These are phyloP conservation scores for Talaromyces sp. DNA, from an alignment of 2,329 filamentous ascomycete species.

Conservation along the genomic window DNA sequence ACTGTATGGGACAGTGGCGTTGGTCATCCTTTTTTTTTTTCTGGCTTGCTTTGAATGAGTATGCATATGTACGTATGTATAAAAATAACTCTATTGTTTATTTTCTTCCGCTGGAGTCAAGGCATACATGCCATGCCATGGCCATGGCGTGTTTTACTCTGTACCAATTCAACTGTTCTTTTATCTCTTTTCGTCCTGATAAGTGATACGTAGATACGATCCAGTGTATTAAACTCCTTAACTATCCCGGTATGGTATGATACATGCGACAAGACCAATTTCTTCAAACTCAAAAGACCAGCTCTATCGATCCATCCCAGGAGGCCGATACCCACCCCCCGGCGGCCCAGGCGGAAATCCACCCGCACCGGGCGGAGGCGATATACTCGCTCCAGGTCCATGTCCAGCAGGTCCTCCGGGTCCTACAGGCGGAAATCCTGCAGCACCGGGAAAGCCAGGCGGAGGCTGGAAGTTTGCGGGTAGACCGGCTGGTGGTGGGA, in stretches of 20 bases:
- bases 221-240: neutral
- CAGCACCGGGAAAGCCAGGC: conserved; percentile 30
- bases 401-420: conserved; percentile 24
- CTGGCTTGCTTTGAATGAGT: neutral
- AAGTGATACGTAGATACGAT: neutral
- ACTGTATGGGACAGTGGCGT: conserved; percentile 5
- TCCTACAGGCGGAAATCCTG: conserved; percentile 32
- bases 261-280: neutral
- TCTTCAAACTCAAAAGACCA: no score
- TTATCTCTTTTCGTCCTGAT: neutral
- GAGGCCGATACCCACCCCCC: neutral
- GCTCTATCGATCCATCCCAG: neutral
- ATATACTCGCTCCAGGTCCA: conserved; percentile 13
- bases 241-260: neutral
- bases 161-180: neutral
- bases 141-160: neutral
- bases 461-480: conserved; percentile 44
- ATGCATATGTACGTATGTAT: conserved; percentile 2
- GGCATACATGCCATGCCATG: neutral
- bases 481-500: conserved; percentile 39
- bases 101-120: neutral
- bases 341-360: neutral
- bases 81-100: neutral
- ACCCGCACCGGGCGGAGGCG: neutral
- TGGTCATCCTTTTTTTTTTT: neutral